Conservation (phyloP, 2,329 filamentous ascomycete genomes). For the Fusarium pseudonygamai region DNA sequence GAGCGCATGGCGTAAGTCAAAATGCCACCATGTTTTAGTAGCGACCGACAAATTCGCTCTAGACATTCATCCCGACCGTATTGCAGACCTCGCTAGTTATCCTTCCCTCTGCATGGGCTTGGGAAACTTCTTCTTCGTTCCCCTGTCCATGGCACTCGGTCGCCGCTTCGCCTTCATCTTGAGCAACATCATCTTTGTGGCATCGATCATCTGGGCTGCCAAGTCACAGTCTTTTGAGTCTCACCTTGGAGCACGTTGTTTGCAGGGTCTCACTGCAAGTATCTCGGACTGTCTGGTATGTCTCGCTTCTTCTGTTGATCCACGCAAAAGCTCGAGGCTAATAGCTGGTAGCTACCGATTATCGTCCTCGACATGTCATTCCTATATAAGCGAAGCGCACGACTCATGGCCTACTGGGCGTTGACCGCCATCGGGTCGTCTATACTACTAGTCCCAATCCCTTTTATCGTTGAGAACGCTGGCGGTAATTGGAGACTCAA, state of each 20-base stretch:
- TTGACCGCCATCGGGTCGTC: neutral
- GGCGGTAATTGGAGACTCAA: neutral
- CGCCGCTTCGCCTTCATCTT: neutral
- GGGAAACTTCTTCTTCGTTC: neutral
- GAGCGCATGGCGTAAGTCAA: neutral
- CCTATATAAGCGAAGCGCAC: neutral
- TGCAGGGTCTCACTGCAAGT: neutral
- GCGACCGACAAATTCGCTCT: neutral
- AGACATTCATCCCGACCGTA: neutral
- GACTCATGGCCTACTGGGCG: neutral
- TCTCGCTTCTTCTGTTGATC: neutral
- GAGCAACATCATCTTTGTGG: neutral
- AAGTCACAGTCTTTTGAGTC: neutral
- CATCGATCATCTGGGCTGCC: neutral
- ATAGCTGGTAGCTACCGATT: neutral
- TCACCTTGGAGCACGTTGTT: neutral
- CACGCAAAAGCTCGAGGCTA: rapidly evolving
- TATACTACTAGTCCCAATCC: neutral
- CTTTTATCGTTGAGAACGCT: neutral
- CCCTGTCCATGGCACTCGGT: neutral
- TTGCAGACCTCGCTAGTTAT: neutral
- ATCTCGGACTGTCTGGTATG: neutral
- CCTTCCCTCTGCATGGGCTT: neutral
- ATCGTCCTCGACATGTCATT: neutral
- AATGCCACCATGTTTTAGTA: too few relatives aligned